Conservation (phyloP, 768 basidiomycete species). For the Xerocomus spinulosus region DNA sequence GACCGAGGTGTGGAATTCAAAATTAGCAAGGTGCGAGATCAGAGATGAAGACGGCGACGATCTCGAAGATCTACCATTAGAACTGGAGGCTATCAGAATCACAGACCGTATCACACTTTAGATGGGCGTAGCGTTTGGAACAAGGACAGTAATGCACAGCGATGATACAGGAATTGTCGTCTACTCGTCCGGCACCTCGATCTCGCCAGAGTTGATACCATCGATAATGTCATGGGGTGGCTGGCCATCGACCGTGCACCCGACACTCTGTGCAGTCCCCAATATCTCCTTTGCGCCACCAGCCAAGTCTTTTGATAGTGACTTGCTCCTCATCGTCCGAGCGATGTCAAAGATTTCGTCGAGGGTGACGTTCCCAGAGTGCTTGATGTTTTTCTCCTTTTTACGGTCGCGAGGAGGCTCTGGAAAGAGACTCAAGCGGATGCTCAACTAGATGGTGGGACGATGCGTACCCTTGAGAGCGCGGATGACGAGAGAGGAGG, state of each 20-base stretch:
- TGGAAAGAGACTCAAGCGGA: slow-evolving; percentile 29
- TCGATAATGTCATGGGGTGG: slow-evolving; percentile 93
- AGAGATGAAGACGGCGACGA: slow-evolving; percentile 9
- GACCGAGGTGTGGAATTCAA: slow-evolving; percentile 34
- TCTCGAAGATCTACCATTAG: slow-evolving; percentile 12
- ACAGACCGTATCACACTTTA: too few relatives aligned
- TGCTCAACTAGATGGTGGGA: background rate
- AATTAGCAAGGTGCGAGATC: slow-evolving; percentile 10
- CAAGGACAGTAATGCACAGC: slow-evolving; percentile 3
- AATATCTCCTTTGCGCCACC: slow-evolving; percentile 96
- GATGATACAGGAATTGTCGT: slow-evolving; percentile 21
- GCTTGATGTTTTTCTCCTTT: slow-evolving; percentile 99
- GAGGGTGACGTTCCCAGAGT: slow-evolving; percentile 87
- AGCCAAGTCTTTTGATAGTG: slow-evolving; percentile 85
- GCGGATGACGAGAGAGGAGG: slow-evolving; percentile 94
- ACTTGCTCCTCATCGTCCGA: slow-evolving; percentile 93
- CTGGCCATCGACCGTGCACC: slow-evolving; percentile 93
- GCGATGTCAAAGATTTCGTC: slow-evolving; percentile 95
- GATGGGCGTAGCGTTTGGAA: too few relatives aligned
- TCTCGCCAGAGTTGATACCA: slow-evolving; percentile 75
- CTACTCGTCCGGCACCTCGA: slow-evolving; percentile 86
- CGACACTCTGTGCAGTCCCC: slow-evolving; percentile 94
- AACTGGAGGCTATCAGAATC: slow-evolving; percentile 9
- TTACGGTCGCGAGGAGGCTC: slow-evolving; percentile 99
- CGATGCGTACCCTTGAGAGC: slow-evolving; percentile 89